Evolutionary conservation across 2,329 filamentous ascomycete genomes (phyloP), one percentile per base, ranked within the genome.

Genomic region (Beauveria varroae): DNA sequence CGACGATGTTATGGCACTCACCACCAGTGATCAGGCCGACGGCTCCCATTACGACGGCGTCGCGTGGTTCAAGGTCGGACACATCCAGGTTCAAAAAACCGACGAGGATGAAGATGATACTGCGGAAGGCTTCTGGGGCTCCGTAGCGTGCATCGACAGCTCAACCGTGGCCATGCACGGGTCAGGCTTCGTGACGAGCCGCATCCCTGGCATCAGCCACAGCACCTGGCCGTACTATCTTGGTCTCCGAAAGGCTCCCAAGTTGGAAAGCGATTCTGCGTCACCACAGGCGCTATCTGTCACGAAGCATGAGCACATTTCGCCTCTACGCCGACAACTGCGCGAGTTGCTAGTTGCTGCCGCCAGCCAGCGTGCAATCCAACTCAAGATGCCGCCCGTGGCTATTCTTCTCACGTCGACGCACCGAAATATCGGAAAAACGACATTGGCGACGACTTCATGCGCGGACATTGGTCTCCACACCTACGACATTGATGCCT

Each of bases 151-250:
- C 52, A 91, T 99, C 54, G 93, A 98, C 72, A 90, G 90, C 50
- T 84, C 88, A 7, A 89, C 87, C 62, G 96, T 96, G 3, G 89
- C 91, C 63, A 93, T 98, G 81, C 90, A 93, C 62, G 92, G 96
- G 70, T 92, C 93, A 41, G 95, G 95, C 3, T 96, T 89, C 65
- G 90, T 92, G 69, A 89, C 90, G 51, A 88, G 89, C 68, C 87
- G 88, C 57, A 81, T 96, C 7, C 93, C 93, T 0, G 86, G 89
- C 7, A 87, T 86, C 1, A 84, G 87, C 64, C 84, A 85, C 62
- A 96, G 85, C 71, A 86, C 86, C 20, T 98, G 93, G 93, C 88
- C 89, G 64, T 96, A 93, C 71, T 99, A 97, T 73, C 81, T 97
- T 1, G 90, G 91, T 1, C 80, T 90, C 60, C 90, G 86, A 73